phyloP scores from a whole-genome alignment of 2,329 filamentous ascomycete species.

The Emericellopsis cladophorae region DNA sequence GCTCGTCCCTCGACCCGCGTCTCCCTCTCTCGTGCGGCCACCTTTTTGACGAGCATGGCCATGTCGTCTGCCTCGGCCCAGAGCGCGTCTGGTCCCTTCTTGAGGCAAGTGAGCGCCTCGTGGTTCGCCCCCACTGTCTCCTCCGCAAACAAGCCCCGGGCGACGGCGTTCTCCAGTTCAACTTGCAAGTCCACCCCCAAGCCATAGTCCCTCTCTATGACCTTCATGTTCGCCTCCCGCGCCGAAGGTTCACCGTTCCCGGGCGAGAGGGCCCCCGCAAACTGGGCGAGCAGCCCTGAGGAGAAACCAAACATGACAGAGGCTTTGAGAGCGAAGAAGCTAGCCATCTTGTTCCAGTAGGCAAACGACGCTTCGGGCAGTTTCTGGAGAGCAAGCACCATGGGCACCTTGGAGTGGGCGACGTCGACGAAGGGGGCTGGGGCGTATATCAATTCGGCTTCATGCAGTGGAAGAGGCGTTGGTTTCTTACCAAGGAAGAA shows the following conservation, averaged over 20 bases:
- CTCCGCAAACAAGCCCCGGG: conserved; percentile 5
- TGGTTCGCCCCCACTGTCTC: conserved; percentile 8
- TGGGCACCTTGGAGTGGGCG: background rate
- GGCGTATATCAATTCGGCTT: background rate
- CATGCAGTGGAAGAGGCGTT: background rate
- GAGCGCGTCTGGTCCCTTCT: conserved; percentile 4
- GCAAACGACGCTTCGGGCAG: background rate
- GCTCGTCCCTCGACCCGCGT: background rate
- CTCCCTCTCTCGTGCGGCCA: conserved; percentile 2
- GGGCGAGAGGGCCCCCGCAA: background rate
- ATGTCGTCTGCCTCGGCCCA: conserved; percentile 7
- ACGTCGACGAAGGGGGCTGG: conserved; percentile 1
- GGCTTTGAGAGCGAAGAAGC: conserved; percentile 1
- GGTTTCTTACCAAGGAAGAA: conserved; percentile 4
- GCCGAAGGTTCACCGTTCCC: conserved; percentile 1
- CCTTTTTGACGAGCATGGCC: conserved; percentile 1
- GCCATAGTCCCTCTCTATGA: conserved; percentile 3
- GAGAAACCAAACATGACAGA: conserved; percentile 4
- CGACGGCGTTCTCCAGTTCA: conserved; percentile 2
- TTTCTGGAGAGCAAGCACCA: background rate
- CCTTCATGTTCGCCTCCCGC: conserved; percentile 3
- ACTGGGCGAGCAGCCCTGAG: conserved; percentile 2
- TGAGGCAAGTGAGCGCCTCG: conserved; percentile 7
- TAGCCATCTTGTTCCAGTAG: conserved; percentile 2
- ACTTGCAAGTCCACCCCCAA: conserved; percentile 3